Conservation (phyloP, 331 rosid species). For the Ulmus americana region DNA sequence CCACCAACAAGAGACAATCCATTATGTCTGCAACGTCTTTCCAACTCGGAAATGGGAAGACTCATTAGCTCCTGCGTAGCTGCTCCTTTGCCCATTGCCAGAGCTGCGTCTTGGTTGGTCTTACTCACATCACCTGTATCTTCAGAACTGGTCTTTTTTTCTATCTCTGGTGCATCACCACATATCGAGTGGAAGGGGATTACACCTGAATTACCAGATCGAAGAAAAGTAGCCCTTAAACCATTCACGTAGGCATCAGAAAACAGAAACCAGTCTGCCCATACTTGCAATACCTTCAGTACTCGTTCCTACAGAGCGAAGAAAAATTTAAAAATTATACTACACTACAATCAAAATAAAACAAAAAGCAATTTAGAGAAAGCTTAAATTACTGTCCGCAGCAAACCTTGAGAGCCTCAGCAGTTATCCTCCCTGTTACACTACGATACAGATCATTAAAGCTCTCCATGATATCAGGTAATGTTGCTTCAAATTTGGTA, state of each 20-base stretch:
- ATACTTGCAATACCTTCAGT: slow-evolving; percentile 87
- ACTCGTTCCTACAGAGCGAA: slow-evolving; percentile 75
- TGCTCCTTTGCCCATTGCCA: slow-evolving; percentile 98
- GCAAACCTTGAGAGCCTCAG: slow-evolving; percentile 92
- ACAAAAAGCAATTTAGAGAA: slow-evolving; percentile 11
- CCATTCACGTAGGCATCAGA: slow-evolving; percentile 98
- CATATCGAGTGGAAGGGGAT: slow-evolving; percentile 76
- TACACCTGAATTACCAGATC: slow-evolving; percentile 88
- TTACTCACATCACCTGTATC: slow-evolving; percentile 54
- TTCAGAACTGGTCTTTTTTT: slow-evolving; percentile 55
- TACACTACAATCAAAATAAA: slow-evolving; percentile 4
- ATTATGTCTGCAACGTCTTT: slow-evolving; percentile 94
- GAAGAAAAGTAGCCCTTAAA: slow-evolving; percentile 84
- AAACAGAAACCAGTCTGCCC: slow-evolving; percentile 99
- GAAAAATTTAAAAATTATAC: slow-evolving; percentile 14
- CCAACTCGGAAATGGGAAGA: slow-evolving; percentile 87
- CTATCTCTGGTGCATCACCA: slow-evolving; percentile 85
- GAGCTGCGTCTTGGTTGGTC: slow-evolving; percentile 77
- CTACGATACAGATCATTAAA: slow-evolving; percentile 90
- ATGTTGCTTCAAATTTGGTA: slow-evolving; percentile 87
- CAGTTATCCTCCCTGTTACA: slow-evolving; percentile 90
- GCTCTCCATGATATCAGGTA: slow-evolving; percentile 97
- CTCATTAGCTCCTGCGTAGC: slow-evolving; percentile 77
- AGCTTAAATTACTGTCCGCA: slow-evolving; percentile 12
- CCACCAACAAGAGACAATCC: slow-evolving; percentile 98